Evolutionary conservation across 2,329 filamentous ascomycete genomes (phyloP), one percentile per base, ranked within the genome.

Genomic region (Colletotrichum sublineola): DNA sequence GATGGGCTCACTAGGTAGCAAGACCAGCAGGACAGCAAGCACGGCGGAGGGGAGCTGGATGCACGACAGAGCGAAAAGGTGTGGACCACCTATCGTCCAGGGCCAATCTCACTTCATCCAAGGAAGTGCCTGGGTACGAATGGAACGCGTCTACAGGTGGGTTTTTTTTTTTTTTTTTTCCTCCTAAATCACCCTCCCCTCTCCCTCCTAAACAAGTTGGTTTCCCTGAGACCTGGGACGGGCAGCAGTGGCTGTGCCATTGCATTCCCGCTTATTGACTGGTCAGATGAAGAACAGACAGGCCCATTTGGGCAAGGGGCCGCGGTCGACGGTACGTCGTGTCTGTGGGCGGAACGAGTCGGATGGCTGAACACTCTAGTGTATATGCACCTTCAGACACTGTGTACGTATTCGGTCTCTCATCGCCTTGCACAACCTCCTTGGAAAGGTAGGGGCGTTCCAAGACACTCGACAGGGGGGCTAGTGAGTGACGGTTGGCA

Each of bases 191-290:
- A 6, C n/a, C 38, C 24, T 29, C 46, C 11, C n/a, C 38, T 33
- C 48, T 36, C 40, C n/a, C 46, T 63, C 42, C n/a, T 20, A 46
- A 20, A 20, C 44, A n/a, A n/a, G 40, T 33, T 56, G 14, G 50
- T 14, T 36, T n/a, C 6, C 18, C 48, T 53, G 29, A 29, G 29
- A 29, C 44, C 38, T 29, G 29, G 55, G 58, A 57, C 55, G 42
- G 42, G 62, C 52, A 61, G 31, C 9, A 36, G 67, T 70, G 67
- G 67, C 67, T 70, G 62, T 70, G 62, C 62, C 46, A 53, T 24
- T 61, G 50, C 48, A 57, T 63, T 60, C 58, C 55, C 33, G 60
- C 29, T 14, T 29, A 38, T 31, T 72, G 55, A 72, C 65, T 72
- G 69, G 66, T n/a, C 57, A 53, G 50, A 50, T n/a, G 44, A n/a